These are phyloP conservation scores for Aspergillus pseudoglaucus DNA, from an alignment of 2,329 filamentous ascomycete species.

Conservation along the genomic window DNA sequence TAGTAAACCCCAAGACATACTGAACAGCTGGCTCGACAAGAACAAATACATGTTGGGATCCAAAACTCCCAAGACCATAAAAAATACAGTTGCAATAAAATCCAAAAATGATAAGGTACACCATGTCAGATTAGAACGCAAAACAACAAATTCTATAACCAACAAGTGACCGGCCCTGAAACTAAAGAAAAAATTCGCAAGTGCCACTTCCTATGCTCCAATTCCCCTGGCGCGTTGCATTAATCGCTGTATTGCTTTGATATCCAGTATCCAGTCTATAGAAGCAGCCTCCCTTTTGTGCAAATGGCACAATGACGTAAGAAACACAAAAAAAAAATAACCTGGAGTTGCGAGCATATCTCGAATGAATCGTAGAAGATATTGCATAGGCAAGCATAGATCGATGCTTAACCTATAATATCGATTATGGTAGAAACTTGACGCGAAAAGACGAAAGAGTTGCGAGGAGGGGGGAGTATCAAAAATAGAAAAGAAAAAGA, in stretches of 20 bases:
- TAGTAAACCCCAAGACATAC: not conserved
- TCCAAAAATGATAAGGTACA: not conserved
- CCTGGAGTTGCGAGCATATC: not conserved
- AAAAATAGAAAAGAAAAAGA: not conserved
- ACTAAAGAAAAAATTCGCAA: not conserved
- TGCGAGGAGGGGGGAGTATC: not conserved
- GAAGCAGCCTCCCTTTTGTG: slow-evolving; percentile 9
- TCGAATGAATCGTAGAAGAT: no score
- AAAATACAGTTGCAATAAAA: not conserved
- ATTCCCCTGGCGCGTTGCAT: slow-evolving; percentile 3
- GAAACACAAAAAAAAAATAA: slow-evolving; percentile 3
- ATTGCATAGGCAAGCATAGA: no score
- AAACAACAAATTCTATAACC: slow-evolving; percentile 2
- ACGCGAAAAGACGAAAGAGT: not conserved
- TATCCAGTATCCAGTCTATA: slow-evolving; percentile 16
- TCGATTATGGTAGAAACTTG: no score
- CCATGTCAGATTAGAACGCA: not conserved
- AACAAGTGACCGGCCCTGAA: slow-evolving; percentile 5
- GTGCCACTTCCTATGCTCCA: slow-evolving; percentile 14
- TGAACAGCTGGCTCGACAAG: not conserved
- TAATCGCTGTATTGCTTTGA: slow-evolving; percentile 7
- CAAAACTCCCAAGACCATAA: not conserved
- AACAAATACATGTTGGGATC: not conserved
- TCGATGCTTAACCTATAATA: no score
- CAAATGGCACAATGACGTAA: slow-evolving; percentile 7